phyloP scores from a whole-genome alignment of 345 rosid genomes.

The Salix koriyanagi region DNA sequence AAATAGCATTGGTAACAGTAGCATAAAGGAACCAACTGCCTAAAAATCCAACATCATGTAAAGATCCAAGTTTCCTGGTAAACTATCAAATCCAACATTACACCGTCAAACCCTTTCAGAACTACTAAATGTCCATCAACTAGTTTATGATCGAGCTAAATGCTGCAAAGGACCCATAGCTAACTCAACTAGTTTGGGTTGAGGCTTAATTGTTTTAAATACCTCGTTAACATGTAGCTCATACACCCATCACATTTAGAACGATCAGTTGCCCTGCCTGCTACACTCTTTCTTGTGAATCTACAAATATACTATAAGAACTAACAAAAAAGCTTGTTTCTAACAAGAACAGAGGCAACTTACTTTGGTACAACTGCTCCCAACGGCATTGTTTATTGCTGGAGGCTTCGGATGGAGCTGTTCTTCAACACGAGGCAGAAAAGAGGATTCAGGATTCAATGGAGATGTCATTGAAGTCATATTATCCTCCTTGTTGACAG shows the following conservation, averaged over 20 bases:
- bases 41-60: not conserved
- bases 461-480: conserved; percentile 23
- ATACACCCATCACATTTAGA: not conserved
- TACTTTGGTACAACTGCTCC: conserved; percentile 59
- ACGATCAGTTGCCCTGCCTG: not conserved
- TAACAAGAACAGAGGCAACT: conserved; percentile 16
- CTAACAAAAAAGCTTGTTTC: conserved; percentile 22
- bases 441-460: conserved; percentile 26
- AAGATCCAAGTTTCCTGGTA: too few species aligned
- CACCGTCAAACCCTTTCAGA: not conserved
- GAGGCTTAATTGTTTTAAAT: not conserved
- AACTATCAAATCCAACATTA: not conserved
- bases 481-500: conserved; percentile 27
- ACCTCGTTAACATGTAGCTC: not conserved
- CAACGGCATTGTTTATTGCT: conserved; percentile 35
- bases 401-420: conserved; percentile 38
- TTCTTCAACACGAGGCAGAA: conserved; percentile 49
- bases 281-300: not conserved
- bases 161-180: not conserved
- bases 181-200: not conserved
- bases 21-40: not conserved
- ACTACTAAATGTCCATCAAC: not conserved
- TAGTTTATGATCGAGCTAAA: not conserved
- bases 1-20: not conserved
- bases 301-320: conserved; percentile 27